Evolutionary conservation across 345 rosid genomes (phyloP).

Genomic region (Abelmoschus esculentus): DNA sequence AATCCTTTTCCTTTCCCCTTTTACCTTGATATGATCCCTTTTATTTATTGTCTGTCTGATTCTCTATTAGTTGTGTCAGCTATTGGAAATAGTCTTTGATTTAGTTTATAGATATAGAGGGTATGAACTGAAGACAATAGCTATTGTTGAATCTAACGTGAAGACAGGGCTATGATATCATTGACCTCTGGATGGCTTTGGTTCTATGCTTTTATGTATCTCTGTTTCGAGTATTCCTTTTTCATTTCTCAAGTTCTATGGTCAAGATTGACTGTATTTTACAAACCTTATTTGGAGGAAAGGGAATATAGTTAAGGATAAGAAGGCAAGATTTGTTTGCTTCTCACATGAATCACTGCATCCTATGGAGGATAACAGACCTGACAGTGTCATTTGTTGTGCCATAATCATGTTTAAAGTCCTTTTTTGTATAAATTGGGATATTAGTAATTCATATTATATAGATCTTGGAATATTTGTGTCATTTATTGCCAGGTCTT

Average conservation of each 20-base stretch:
- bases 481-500: neutral
- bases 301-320: neutral
- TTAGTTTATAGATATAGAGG: neutral
- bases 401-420: neutral
- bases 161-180: neutral
- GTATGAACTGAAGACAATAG: neutral
- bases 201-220: neutral
- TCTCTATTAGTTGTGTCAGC: neutral
- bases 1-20: neutral
- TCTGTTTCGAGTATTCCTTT: neutral
- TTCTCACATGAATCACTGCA: neutral
- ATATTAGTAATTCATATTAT: neutral
- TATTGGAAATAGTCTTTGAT: neutral
- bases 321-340: constrained; percentile 3
- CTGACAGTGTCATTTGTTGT: neutral
- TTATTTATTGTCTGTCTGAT: neutral
- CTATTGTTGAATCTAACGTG: neutral
- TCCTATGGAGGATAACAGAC: neutral
- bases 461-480: neutral
- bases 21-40: neutral
- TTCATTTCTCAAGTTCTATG: too few relatives aligned
- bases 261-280: too few relatives aligned
- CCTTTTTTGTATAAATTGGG: neutral
- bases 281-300: neutral
- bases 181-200: neutral